Evolutionary conservation across 179 eudicot species (phyloP).

Genomic region (Dionaea muscipula): DNA sequence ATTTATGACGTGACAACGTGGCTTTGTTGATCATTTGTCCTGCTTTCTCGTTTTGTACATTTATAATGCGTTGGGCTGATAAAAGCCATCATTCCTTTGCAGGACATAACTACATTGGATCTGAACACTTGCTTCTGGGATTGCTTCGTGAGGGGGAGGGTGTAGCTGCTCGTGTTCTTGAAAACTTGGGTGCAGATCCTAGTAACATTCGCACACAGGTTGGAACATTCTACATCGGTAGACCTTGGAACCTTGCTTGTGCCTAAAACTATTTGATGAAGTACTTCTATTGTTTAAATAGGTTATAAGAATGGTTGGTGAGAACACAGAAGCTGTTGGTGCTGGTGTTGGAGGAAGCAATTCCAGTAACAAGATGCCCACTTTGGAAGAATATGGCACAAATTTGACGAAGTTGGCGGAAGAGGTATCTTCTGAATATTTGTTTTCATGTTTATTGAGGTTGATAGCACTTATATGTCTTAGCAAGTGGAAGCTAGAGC

Average conservation of each 20-base stretch:
- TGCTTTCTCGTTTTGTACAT: too few species aligned
- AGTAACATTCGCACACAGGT: slow-evolving; percentile 80
- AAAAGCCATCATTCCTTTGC: slow-evolving; percentile 1
- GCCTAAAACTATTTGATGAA: neutral
- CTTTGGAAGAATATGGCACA: slow-evolving; percentile 47
- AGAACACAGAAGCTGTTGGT: slow-evolving; percentile 80
- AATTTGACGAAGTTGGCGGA: slow-evolving; percentile 20
- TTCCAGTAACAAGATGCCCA: slow-evolving; percentile 77
- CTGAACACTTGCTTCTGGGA: slow-evolving; percentile 86
- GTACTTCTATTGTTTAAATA: slow-evolving; percentile 4
- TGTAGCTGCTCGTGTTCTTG: slow-evolving; percentile 91
- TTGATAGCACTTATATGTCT: neutral
- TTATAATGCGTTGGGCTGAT: too few species aligned
- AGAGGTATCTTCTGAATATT: slow-evolving; percentile 11
- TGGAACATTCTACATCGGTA: neutral
- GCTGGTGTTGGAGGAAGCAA: slow-evolving; percentile 90
- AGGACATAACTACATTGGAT: slow-evolving; percentile 92
- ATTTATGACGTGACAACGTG: too few species aligned
- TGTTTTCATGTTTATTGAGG: neutral
- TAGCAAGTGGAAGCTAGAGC: neutral
- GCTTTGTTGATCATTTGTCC: too few species aligned
- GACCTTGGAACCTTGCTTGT: neutral
- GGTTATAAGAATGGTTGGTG: slow-evolving; percentile 97
- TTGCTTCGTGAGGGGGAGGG: slow-evolving; percentile 96
- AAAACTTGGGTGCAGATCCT: slow-evolving; percentile 83